Evolutionary conservation across 495 filamentous ascomycete genomes (phyloP).

Genomic region (Cudoniella acicularis): DNA sequence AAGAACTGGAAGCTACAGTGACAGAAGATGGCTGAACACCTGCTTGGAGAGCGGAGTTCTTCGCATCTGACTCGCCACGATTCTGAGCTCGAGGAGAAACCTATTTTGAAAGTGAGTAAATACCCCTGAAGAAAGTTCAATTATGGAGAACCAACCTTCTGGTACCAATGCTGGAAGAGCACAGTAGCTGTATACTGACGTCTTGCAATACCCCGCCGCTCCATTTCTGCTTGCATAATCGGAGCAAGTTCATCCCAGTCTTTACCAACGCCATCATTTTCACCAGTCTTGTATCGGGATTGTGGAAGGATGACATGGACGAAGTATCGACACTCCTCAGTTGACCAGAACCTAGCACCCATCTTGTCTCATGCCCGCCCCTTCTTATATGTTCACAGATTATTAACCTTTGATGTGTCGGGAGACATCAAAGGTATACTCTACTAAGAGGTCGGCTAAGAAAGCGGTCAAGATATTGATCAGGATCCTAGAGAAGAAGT

Average conservation of each 20-base stretch:
- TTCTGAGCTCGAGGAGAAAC: background rate
- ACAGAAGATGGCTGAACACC: background rate
- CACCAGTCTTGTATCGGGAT: background rate
- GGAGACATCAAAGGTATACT: no score
- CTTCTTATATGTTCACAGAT: no score
- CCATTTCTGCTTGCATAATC: constrained; percentile 10
- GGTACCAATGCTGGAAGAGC: constrained; percentile 13
- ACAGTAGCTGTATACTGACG: constrained; percentile 5
- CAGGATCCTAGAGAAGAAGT: no score
- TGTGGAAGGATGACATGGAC: background rate
- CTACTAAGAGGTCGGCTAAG: no score
- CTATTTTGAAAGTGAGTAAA: no score
- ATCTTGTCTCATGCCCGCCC: no score
- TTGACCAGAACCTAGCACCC: background rate
- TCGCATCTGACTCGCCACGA: background rate
- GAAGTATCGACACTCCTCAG: constrained; percentile 8
- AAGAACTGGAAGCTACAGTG: background rate
- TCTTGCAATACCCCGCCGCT: background rate
- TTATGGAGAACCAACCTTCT: constrained; percentile 7
- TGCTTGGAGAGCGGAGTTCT: background rate
- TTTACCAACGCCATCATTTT: background rate
- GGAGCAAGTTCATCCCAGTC: constrained; percentile 1
- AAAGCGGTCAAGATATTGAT: no score
- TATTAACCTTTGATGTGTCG: no score
- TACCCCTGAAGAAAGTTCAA: no score